phyloP scores from a whole-genome alignment of 495 filamentous ascomycete genomes.

The Lindgomyces ingoldianus region DNA sequence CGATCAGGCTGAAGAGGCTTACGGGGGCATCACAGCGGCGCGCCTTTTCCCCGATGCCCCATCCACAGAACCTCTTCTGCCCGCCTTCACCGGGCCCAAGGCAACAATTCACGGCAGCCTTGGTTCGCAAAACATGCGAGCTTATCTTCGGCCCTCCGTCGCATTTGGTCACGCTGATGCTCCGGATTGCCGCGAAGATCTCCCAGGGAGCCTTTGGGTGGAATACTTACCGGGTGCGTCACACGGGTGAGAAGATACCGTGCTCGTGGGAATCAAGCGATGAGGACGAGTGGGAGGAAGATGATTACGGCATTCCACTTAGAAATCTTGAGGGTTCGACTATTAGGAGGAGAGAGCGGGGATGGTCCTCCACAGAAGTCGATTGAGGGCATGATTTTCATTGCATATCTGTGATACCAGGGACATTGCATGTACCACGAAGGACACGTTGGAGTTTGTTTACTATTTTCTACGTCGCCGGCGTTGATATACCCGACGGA shows the following conservation, averaged over 20 bases:
- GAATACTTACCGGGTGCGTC: slow-evolving; percentile 31
- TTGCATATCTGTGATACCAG: slow-evolving; percentile 32
- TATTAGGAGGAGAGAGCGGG: slow-evolving; percentile 7
- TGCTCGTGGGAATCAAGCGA: slow-evolving; percentile 60
- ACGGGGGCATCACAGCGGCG: slow-evolving; percentile 56
- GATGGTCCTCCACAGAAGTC: slow-evolving; percentile 14
- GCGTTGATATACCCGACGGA: not conserved
- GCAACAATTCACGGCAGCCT: slow-evolving; percentile 63
- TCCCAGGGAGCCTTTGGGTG: slow-evolving; percentile 55
- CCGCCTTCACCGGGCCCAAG: slow-evolving; percentile 46
- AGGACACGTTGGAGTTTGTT: slow-evolving; percentile 3
- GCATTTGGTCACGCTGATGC: slow-evolving; percentile 72
- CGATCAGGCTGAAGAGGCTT: slow-evolving; percentile 55
- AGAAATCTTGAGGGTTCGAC: slow-evolving; percentile 33
- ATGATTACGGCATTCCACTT: slow-evolving; percentile 46
- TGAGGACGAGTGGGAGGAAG: slow-evolving; percentile 43
- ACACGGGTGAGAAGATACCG: slow-evolving; percentile 51
- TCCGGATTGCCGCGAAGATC: slow-evolving; percentile 75
- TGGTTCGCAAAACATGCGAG: slow-evolving; percentile 74
- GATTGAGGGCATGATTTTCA: slow-evolving; percentile 17
- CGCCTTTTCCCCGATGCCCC: slow-evolving; percentile 69
- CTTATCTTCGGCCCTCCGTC: slow-evolving; percentile 74
- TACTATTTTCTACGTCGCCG: not conserved
- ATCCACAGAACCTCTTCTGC: slow-evolving; percentile 64
- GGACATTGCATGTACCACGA: slow-evolving; percentile 24